Percentiles rank a stretch among this genome's conserved stretches.
Evolutionary conservation across 23 red algal genomes (phyloP).

Genomic region (Chondrus crispus): DNA sequence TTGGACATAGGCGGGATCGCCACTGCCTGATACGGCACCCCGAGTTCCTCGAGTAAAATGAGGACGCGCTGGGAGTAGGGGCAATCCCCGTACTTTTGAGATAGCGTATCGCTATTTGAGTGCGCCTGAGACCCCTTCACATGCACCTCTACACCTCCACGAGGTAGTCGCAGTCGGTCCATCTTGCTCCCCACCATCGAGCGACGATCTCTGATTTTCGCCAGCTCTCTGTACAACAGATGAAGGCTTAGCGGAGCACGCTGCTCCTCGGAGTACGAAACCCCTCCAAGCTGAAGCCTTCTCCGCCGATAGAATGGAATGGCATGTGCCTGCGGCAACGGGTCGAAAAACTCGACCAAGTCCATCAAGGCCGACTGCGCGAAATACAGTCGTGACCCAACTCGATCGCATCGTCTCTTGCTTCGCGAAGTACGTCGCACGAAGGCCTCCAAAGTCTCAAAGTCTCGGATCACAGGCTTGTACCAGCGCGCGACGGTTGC

Average conservation of each 20-base stretch:
- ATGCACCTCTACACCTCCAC: slow-evolving; percentile 19
- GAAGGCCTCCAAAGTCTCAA: slow-evolving; percentile 19
- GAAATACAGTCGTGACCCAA: slow-evolving; percentile 44
- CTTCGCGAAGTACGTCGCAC: neutral
- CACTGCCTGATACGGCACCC: slow-evolving; percentile 30
- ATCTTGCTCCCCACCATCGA: neutral
- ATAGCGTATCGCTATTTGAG: neutral
- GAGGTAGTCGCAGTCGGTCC: neutral
- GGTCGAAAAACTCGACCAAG: slow-evolving; percentile 74
- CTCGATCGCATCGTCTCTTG: neutral
- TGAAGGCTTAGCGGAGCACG: slow-evolving; percentile 32
- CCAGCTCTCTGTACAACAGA: slow-evolving; percentile 53
- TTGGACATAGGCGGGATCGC: slow-evolving; percentile 10
- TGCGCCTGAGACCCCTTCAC: neutral
- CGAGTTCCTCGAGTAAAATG: slow-evolving; percentile 52
- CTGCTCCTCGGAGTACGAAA: slow-evolving; percentile 22
- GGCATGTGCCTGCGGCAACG: slow-evolving; percentile 39
- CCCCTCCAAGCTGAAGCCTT: slow-evolving; percentile 48
- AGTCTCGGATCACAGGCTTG: slow-evolving; percentile 37
- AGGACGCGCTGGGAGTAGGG: slow-evolving; percentile 72
- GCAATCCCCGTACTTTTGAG: slow-evolving; percentile 40
- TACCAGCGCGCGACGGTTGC: slow-evolving; percentile 31
- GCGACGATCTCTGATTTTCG: slow-evolving; percentile 48
- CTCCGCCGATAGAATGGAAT: slow-evolving; percentile 46
- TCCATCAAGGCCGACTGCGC: slow-evolving; percentile 55